Conservation (phyloP, 2,329 filamentous ascomycete species). For the Fonsecaea nubica region DNA sequence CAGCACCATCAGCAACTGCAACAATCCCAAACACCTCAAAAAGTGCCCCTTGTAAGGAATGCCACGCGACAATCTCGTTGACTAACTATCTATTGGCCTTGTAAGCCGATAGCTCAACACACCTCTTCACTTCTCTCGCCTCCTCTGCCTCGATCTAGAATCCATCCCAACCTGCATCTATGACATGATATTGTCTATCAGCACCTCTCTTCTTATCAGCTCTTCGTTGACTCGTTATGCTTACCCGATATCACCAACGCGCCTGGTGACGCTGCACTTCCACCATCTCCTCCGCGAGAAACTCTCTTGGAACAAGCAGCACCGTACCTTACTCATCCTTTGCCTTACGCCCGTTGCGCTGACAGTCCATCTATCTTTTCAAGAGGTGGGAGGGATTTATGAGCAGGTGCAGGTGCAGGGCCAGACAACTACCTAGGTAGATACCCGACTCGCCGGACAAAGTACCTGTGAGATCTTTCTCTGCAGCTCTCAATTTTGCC, state of each 20-base stretch:
- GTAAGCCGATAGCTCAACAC: not conserved
- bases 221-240: not conserved
- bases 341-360: not conserved
- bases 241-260: not conserved
- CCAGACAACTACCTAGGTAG: not conserved
- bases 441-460: not conserved
- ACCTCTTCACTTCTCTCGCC: not conserved
- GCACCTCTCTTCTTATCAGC: not conserved
- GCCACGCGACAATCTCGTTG: constrained; percentile 4
- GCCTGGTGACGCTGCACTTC: not conserved
- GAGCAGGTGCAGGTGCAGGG: not conserved
- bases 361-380: not conserved
- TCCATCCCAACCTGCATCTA: not conserved
- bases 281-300: not conserved
- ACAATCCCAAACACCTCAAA: not conserved
- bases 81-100: not conserved
- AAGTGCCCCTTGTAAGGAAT: not conserved
- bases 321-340: constrained; percentile 9
- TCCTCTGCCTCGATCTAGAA: not conserved
- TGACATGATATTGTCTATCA: not conserved
- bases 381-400: not conserved
- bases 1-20: not conserved
- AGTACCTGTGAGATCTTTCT: not conserved
- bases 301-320: not conserved
- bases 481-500: not conserved